phyloP scores from a whole-genome alignment of 495 filamentous ascomycete species.

The Rhypophila decipiens region DNA sequence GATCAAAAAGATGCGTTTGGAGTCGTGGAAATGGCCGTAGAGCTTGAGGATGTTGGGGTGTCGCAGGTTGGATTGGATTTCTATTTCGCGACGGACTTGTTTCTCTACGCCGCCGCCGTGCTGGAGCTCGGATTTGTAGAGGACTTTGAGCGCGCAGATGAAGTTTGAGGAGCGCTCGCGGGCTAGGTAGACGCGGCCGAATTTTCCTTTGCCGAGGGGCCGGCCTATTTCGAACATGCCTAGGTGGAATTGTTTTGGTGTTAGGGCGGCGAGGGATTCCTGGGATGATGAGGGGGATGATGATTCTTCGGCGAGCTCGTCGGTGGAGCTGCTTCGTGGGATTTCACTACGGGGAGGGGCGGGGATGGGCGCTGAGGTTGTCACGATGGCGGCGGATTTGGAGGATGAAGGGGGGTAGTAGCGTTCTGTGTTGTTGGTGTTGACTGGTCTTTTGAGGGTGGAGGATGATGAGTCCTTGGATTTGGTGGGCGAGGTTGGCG shows the following conservation, averaged over 20 bases:
- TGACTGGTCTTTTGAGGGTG: not conserved
- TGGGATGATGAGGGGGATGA: constrained; percentile 20
- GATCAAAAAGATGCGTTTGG: constrained; percentile 91
- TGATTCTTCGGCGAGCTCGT: constrained; percentile 50
- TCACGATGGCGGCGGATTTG: constrained; percentile 6
- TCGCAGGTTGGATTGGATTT: constrained; percentile 93
- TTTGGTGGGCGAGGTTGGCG: constrained; percentile 32
- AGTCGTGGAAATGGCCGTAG: constrained; percentile 96
- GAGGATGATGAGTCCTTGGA: constrained; percentile 26
- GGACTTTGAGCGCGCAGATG: constrained; percentile 92
- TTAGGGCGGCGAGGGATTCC: constrained; percentile 51
- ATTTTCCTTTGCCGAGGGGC: constrained; percentile 94
- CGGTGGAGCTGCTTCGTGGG: constrained; percentile 20
- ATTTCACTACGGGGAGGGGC: too few species aligned
- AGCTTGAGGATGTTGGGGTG: constrained; percentile 94
- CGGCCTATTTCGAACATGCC: constrained; percentile 99
- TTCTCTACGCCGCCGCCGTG: constrained; percentile 75
- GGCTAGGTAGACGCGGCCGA: constrained; percentile 92
- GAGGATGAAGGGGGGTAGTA: constrained; percentile 16
- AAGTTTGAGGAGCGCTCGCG: constrained; percentile 84
- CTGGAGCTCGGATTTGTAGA: constrained; percentile 91
- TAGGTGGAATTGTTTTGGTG: constrained; percentile 73
- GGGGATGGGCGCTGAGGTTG: constrained; percentile 18
- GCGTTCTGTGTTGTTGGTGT: constrained; percentile 28
- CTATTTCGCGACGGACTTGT: constrained; percentile 93